Conservation (phyloP, 108 stramenopile species). For the Seminavis robusta region DNA sequence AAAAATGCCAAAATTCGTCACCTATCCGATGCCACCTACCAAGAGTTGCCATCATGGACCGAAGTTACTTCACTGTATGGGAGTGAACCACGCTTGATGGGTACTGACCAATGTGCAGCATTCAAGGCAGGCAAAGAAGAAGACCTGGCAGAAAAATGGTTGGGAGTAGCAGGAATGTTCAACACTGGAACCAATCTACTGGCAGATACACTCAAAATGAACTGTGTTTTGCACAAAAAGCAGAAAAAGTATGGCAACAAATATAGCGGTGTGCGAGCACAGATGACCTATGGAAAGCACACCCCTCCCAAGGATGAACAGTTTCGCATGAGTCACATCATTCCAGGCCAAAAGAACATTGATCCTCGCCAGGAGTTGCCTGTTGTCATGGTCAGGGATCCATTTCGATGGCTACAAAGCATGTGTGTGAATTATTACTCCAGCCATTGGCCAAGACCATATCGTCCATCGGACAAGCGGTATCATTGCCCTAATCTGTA, state of each 20-base stretch:
- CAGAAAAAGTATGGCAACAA: constrained; percentile 26
- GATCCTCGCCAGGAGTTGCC: constrained; percentile 79
- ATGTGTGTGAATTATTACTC: no score
- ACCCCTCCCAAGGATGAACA: constrained; percentile 52
- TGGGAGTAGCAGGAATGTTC: constrained; percentile 65
- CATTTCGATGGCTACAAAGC: constrained; percentile 64
- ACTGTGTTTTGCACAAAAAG: constrained; percentile 46
- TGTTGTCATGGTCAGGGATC: constrained; percentile 60
- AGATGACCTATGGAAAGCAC: constrained; percentile 57
- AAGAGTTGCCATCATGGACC: constrained; percentile 46
- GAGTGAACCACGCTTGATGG: constrained; percentile 22
- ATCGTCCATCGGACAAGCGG: no score
- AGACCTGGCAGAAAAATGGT: background rate
- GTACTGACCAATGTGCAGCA: constrained; percentile 12
- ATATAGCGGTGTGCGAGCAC: constrained; percentile 32
- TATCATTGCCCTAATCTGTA: no score
- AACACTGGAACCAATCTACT: constrained; percentile 88
- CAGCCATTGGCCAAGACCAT: no score
- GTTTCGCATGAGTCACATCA: no score
- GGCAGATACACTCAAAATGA: constrained; percentile 45
- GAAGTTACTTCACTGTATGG: constrained; percentile 52
- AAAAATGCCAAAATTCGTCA: no score
- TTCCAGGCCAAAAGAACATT: no score
- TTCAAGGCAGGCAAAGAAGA: constrained; percentile 4
- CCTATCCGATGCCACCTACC: no score